phyloP scores from a whole-genome alignment of 129 eudicot genomes.

The Pittosporum tobira region DNA sequence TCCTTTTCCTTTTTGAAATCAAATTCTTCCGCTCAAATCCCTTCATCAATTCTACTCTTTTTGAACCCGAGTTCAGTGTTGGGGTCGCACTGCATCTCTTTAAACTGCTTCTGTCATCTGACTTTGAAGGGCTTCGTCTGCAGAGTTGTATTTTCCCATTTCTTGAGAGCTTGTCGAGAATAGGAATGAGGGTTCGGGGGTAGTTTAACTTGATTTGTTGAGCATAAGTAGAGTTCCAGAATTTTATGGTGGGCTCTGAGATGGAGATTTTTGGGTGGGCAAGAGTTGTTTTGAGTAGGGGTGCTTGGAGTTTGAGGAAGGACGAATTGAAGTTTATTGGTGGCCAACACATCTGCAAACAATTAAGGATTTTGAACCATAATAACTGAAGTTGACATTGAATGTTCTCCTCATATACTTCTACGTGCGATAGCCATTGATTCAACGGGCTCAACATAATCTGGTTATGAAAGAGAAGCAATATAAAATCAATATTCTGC shows the following conservation, averaged over 20 bases:
- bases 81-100: constrained; percentile 28
- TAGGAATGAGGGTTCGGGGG: constrained; percentile 53
- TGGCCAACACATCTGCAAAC: constrained; percentile 41
- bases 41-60: constrained; percentile 37
- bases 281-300: constrained; percentile 50
- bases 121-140: constrained; percentile 16
- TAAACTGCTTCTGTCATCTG: constrained; percentile 13
- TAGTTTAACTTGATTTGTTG: constrained; percentile 43
- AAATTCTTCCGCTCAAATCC: constrained; percentile 4
- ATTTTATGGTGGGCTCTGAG: constrained; percentile 45
- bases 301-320: constrained; percentile 51
- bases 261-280: constrained; percentile 52
- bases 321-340: constrained; percentile 46
- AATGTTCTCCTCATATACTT: constrained; percentile 22
- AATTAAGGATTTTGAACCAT: constrained; percentile 45
- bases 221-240: constrained; percentile 74
- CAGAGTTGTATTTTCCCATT: constrained; percentile 39
- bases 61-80: constrained; percentile 40
- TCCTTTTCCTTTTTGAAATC: constrained; percentile 38
- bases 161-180: constrained; percentile 67
- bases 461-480: constrained; percentile 23
- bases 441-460: constrained; percentile 37
- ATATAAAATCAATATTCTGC: background rate
- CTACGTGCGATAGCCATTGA: constrained; percentile 47
- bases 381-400: constrained; percentile 31